Percentiles rank a stretch among this genome's conserved stretches.
Conservation (phyloP, 2,329 filamentous ascomycete genomes). For the Nemania sp. region DNA sequence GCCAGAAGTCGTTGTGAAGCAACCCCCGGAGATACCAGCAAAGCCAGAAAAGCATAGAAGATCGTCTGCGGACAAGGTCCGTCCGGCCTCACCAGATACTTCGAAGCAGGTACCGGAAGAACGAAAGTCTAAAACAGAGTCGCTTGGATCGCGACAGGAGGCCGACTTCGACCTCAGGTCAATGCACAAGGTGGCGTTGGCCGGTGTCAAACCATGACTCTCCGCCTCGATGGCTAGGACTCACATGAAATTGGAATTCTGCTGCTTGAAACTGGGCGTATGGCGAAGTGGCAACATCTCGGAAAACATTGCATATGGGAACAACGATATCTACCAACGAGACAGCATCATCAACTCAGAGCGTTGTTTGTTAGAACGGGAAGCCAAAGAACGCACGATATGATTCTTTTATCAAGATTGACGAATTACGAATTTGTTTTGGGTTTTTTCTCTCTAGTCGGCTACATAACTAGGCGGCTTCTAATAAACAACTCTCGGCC, state of each 20-base stretch:
- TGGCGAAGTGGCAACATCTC: slow-evolving; percentile 29
- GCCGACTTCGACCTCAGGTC: slow-evolving; percentile 37
- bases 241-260: slow-evolving; percentile 21
- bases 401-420: slow-evolving; percentile 17
- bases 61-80: slow-evolving; percentile 13
- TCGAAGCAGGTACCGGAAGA: slow-evolving; percentile 12
- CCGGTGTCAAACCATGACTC: slow-evolving; percentile 36
- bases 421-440: slow-evolving; percentile 17
- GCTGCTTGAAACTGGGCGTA: slow-evolving; percentile 37
- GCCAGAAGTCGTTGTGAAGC: slow-evolving; percentile 5
- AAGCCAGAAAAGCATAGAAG: slow-evolving; percentile 17
- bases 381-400: slow-evolving; percentile 16
- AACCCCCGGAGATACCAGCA: slow-evolving; percentile 17
- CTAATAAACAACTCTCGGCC: slow-evolving; percentile 15
- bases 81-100: slow-evolving; percentile 3
- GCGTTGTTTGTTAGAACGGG: slow-evolving; percentile 12
- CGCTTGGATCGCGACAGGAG: slow-evolving; percentile 13
- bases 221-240: neutral
- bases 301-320: slow-evolving; percentile 19
- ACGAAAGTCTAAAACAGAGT: slow-evolving; percentile 14
- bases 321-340: slow-evolving; percentile 17
- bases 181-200: slow-evolving; percentile 40
- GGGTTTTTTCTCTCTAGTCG: slow-evolving; percentile 2
- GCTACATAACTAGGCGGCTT: slow-evolving; percentile 2
- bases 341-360: slow-evolving; percentile 19